Conservation (phyloP, 495 filamentous ascomycete genomes). For the Penicillium coffeae region DNA sequence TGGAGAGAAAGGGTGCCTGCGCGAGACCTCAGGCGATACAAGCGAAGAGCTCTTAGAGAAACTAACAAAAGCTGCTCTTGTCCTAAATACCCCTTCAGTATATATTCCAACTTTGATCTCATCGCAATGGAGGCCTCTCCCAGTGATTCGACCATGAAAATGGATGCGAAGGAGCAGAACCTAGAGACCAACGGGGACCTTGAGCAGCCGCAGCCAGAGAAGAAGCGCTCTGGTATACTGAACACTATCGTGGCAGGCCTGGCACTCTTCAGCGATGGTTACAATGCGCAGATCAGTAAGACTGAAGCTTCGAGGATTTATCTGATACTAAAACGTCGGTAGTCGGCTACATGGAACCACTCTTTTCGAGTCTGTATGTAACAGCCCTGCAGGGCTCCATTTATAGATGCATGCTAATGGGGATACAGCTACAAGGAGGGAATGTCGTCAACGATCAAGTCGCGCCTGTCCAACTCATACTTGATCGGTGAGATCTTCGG, state of each 20-base stretch:
- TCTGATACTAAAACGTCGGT: neutral
- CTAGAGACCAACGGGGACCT: conserved; percentile 7
- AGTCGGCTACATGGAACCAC: conserved; percentile 41
- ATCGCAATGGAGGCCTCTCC: conserved; percentile 13
- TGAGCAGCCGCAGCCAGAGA: conserved; percentile 6
- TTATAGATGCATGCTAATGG: neutral
- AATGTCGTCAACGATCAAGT: conserved; percentile 34
- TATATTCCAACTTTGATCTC: too few species aligned
- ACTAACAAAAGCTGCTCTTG: too few species aligned
- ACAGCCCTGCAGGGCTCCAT: neutral
- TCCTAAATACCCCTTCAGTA: too few species aligned
- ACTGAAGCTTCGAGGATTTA: neutral
- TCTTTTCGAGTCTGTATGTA: conserved; percentile 34
- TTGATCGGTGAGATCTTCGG: conserved; percentile 34
- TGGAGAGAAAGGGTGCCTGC: too few species aligned
- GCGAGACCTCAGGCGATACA: too few species aligned
- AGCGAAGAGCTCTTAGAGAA: too few species aligned
- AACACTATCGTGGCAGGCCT: conserved; percentile 34
- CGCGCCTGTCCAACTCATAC: conserved; percentile 31
- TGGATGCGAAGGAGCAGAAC: conserved; percentile 6
- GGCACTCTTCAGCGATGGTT: conserved; percentile 42
- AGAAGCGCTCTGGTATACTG: conserved; percentile 19
- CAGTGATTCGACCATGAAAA: conserved; percentile 11
- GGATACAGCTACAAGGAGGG: conserved; percentile 20
- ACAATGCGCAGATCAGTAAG: conserved; percentile 39